These are phyloP conservation scores for Cunninghamia lanceolata DNA, from an alignment of 75 land plant genomes.

Conservation along the genomic window DNA sequence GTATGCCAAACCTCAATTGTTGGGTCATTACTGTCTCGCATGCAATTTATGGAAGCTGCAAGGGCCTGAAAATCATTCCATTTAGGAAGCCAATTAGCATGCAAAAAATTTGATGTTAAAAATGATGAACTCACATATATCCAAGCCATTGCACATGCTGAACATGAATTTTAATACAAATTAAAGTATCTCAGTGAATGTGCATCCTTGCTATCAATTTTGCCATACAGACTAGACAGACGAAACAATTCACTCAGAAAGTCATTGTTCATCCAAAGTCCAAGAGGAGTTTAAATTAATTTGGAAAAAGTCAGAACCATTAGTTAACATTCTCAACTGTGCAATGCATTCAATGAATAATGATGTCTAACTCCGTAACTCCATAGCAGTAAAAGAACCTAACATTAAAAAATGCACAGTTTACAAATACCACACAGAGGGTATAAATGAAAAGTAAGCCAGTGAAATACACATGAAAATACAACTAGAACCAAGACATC, in stretches of 20 bases:
- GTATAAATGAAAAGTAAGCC: background rate
- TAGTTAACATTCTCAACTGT: background rate
- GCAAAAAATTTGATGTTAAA: background rate
- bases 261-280: background rate
- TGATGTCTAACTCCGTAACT: background rate
- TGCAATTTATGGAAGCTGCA: conserved; percentile 18
- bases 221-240: background rate
- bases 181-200: background rate
- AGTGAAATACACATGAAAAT: background rate
- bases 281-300: background rate
- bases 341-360: background rate
- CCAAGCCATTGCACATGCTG: background rate
- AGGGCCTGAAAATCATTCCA: conserved; percentile 14
- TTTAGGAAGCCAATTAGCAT: conserved; percentile 1
- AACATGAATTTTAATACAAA: background rate
- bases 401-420: background rate
- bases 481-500: background rate
- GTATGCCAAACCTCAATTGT: conserved; percentile 15
- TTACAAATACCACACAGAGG: background rate
- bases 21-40: conserved; percentile 20
- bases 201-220: background rate
- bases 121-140: background rate
- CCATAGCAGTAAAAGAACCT: background rate
- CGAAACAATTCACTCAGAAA: background rate
- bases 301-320: background rate